phyloP scores from a whole-genome alignment of 495 filamentous ascomycete species.

The Penicillium mononematosum region DNA sequence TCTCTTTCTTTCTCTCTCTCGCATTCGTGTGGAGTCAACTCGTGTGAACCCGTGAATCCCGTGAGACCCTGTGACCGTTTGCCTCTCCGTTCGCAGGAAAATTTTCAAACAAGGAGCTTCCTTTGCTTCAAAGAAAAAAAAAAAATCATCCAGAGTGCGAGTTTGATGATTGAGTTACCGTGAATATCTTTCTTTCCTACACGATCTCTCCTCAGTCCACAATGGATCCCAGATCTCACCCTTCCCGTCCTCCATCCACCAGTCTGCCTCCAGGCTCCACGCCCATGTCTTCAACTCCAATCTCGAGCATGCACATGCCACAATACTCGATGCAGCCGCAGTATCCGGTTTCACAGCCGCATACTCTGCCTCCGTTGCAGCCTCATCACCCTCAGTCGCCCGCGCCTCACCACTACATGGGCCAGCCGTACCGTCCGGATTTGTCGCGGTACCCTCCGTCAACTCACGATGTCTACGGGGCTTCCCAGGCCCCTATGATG shows the following conservation, averaged over 20 bases:
- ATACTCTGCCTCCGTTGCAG: constrained; percentile 72
- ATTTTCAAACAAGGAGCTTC: constrained; percentile 27
- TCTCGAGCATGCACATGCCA: constrained; percentile 51
- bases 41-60: background rate
- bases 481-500: constrained; percentile 45
- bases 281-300: constrained; percentile 43
- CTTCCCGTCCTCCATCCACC: constrained; percentile 56
- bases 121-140: constrained; percentile 14
- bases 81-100: constrained; percentile 23
- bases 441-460: constrained; percentile 61
- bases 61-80: constrained; percentile 19
- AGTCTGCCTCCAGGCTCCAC: constrained; percentile 54
- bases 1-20: constrained; percentile 26
- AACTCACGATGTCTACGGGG: constrained; percentile 60
- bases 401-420: constrained; percentile 56
- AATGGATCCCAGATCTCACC: constrained; percentile 56
- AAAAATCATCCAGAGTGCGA: constrained; percentile 9
- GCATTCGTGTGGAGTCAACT: constrained; percentile 23
- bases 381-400: constrained; percentile 54
- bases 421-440: constrained; percentile 58
- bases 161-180: constrained; percentile 52
- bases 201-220: constrained; percentile 32
- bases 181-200: constrained; percentile 32
- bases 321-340: constrained; percentile 57
- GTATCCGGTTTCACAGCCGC: constrained; percentile 56